Evolutionary conservation across 2,329 filamentous ascomycete species (phyloP).

Genomic region (Alternaria postmessia): DNA sequence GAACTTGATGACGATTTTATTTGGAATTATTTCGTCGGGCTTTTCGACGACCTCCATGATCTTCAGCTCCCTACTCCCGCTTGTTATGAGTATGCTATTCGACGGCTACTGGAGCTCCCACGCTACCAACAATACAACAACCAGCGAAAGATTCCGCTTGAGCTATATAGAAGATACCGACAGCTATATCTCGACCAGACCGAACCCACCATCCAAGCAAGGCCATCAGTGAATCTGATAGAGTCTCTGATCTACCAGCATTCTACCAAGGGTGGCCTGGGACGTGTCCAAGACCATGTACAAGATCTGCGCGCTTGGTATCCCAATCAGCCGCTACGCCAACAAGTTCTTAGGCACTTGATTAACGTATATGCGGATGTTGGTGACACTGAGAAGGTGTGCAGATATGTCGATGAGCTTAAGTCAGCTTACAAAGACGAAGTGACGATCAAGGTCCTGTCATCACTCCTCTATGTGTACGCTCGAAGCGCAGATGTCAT

Average conservation of each 20-base stretch:
- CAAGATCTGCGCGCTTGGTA: constrained; percentile 40
- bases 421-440: constrained; percentile 9
- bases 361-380: constrained; percentile 42
- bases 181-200: constrained; percentile 25
- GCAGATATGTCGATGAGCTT: constrained; percentile 45
- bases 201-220: constrained; percentile 6
- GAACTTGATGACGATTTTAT: constrained; percentile 38
- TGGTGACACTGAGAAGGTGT: constrained; percentile 45
- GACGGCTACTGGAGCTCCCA: constrained; percentile 33
- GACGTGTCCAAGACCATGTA: constrained; percentile 30
- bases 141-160: constrained; percentile 33
- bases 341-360: constrained; percentile 31
- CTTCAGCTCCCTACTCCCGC: constrained; percentile 26
- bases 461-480: constrained; percentile 70
- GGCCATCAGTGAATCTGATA: constrained; percentile 34
- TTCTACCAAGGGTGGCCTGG: constrained; percentile 24
- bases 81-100: constrained; percentile 41
- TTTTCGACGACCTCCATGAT: constrained; percentile 35
- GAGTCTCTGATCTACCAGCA: constrained; percentile 33
- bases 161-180: constrained; percentile 38
- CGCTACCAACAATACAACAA: constrained; percentile 41
- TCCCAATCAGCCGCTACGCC: constrained; percentile 24
- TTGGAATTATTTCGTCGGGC: constrained; percentile 32
- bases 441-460: constrained; percentile 26
- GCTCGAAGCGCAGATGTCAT: constrained; percentile 71